Evolutionary conservation across 2,329 filamentous ascomycete genomes (phyloP).

Genomic region (Hypoxylon sp.): DNA sequence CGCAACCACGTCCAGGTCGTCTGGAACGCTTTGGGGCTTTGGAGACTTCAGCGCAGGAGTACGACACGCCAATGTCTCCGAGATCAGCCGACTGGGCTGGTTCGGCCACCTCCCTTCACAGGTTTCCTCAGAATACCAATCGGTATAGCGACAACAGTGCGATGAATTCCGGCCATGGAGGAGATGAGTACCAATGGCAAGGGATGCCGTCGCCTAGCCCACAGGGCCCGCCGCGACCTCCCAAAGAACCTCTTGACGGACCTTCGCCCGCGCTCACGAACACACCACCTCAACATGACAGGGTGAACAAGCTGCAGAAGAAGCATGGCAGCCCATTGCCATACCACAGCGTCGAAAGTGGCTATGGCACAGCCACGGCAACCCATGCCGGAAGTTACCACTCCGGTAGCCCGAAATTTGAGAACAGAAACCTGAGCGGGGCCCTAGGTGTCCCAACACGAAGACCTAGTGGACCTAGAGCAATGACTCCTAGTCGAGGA

Average conservation of each 20-base stretch:
- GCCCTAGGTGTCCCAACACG: slow-evolving; percentile 65
- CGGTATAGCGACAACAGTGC: slow-evolving; percentile 63
- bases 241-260: slow-evolving; percentile 70
- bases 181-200: slow-evolving; percentile 58
- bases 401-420: slow-evolving; percentile 65
- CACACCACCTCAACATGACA: slow-evolving; percentile 61
- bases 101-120: slow-evolving; percentile 69
- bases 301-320: slow-evolving; percentile 66
- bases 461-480: slow-evolving; percentile 69
- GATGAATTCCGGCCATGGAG: slow-evolving; percentile 49
- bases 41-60: slow-evolving; percentile 79
- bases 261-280: slow-evolving; percentile 50
- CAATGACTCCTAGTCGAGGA: slow-evolving; percentile 67
- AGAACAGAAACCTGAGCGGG: slow-evolving; percentile 69
- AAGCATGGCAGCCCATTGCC: slow-evolving; percentile 65
- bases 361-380: slow-evolving; percentile 63
- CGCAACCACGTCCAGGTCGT: slow-evolving; percentile 79
- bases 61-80: slow-evolving; percentile 70
- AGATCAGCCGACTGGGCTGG: slow-evolving; percentile 72
- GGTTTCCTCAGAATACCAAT: slow-evolving; percentile 62
- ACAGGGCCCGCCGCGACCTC: slow-evolving; percentile 68
- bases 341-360: slow-evolving; percentile 68
- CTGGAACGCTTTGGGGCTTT: slow-evolving; percentile 80
- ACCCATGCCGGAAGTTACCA: slow-evolving; percentile 61
- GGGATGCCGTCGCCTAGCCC: slow-evolving; percentile 58